Evolutionary conservation across 164 flowering plant genomes (phyloP).

Genomic region (Chimonanthus salicifolius): DNA sequence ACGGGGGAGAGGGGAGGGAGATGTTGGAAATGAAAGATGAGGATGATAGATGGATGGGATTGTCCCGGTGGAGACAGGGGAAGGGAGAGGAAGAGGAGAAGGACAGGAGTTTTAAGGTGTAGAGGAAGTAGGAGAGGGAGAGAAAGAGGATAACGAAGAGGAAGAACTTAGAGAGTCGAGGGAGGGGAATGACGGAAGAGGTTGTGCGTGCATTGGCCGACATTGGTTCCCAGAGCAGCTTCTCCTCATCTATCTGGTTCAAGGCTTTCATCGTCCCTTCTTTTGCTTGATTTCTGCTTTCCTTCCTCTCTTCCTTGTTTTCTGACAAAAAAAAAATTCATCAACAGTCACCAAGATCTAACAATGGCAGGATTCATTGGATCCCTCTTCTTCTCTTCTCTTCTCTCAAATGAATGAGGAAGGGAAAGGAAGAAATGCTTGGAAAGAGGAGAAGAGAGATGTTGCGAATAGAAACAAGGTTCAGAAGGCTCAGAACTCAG

Average conservation of each 20-base stretch:
- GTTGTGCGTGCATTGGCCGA: conserved; percentile 11
- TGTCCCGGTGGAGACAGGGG: conserved; percentile 62
- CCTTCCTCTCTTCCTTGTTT: too few species aligned
- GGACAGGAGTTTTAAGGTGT: conserved; percentile 65
- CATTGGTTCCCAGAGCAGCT: conserved; percentile 52
- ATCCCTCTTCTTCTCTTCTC: too few species aligned
- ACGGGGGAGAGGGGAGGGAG: neutral
- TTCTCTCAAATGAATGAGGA: too few species aligned
- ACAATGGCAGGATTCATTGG: too few species aligned
- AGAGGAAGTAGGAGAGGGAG: conserved; percentile 58
- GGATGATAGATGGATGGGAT: conserved; percentile 43
- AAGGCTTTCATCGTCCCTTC: neutral
- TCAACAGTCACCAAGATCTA: too few species aligned
- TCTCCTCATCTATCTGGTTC: conserved; percentile 38
- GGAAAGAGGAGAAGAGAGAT: too few species aligned
- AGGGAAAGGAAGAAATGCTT: too few species aligned
- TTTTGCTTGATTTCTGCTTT: too few species aligned
- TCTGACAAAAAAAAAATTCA: too few species aligned
- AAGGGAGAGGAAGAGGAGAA: conserved; percentile 46
- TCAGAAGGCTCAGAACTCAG: too few species aligned
- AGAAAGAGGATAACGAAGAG: conserved; percentile 53
- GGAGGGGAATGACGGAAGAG: neutral
- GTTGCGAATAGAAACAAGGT: too few species aligned
- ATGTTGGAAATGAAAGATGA: neutral
- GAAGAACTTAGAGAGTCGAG: conserved; percentile 39